Evolutionary conservation across 768 basidiomycete genomes (phyloP), one percentile per base, ranked within the genome.

Genomic region (Lenzites betulinus): DNA sequence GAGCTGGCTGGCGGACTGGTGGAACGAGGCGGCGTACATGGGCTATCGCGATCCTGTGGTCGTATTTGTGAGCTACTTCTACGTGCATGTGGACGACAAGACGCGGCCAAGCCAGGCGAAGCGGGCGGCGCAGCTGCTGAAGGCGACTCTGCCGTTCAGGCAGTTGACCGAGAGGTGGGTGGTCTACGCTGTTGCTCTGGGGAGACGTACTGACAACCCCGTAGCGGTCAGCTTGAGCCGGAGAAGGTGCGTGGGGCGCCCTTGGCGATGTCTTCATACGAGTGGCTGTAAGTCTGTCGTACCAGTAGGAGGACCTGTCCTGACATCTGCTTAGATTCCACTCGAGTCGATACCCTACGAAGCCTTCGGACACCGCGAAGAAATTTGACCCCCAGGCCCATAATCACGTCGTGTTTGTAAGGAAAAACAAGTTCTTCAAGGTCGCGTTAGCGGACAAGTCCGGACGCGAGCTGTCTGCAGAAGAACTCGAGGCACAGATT

Each of bases 1-100:
- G 67, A 95, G 82, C 77, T 99, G 97, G 97, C 80, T 99, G n/a
- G 82, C 84, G 48, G 93, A 96, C 52, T 99, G 97, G 97, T 99
- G 96, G 96, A 95, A 98, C 75, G 93, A 97, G 36, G 83, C 74
- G 5, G 95, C 95, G 18, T 92, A 91, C 71, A 88, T 93, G 89
- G 88, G 78, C 7, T 92, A 92, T 70, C 83, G 92, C 49, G 95
- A 96, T 67, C 87, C 95, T 1, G 92, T 97, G 49, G 89, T 95
- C 30, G 90, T 95, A 15, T 90, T 86, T 64, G 93, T 95, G 68
- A 93, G 89, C 81, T 99, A 99, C 78, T 98, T 90, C 77, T 99
- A 92, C 72, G 83, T 95, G 9, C 95, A 98, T 73, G 72, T 87
- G 46, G 83, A 89, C 58, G 91, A 94, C 68, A 77, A 69, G 46